Base-by-base conservation (phyloP, 129 eudicot genomes). In the Flaveria ramosissima region DNA sequence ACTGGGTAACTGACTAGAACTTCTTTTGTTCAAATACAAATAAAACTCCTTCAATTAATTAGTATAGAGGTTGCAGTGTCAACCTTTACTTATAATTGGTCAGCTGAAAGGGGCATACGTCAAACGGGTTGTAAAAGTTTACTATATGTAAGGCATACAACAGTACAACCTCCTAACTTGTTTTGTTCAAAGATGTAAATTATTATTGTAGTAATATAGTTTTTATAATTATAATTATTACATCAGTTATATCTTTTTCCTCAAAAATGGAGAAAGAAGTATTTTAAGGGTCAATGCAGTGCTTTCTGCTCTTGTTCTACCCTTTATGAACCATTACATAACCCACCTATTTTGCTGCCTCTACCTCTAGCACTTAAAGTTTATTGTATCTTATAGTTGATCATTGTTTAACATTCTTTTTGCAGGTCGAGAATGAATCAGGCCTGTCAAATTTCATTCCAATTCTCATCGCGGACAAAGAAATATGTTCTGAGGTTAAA, bases 361-460 rank as follows among this genome's bases (percentile, higher is more conserved):
- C 41, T 56, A 36, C 62, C 62, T 56, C 27, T 52, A 16, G 21
- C 21, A n/a, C 23, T 39, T 30, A 36, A 36, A 26, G 16, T 17
- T 57, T 53, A 39, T 20, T 8, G n/a, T 9, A 3, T 66, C 23
- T 41, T 42, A 42, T 52, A 36, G 23, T 11, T 52, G 32, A 53
- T 52, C 9, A 20, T 76, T 50, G 68, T 57, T 42, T 0, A 12
- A 20, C 45, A n/a, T n/a, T n/a, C n/a, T n/a, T n/a, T 77, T 76
- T 86, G 82, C 71, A 93, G 98, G 97, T 93, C 50, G 98, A 93
- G 73, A 93, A 90, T 41, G 96, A 88, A 71, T 89, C 88, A 19
- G 98, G 98, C 43, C 65, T 93, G 66, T 93, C 98, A 81, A 93
- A 93, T 84, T 93, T 88, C 84, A 74, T 93, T 81, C 97, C 98